phyloP scores from a whole-genome alignment of 495 filamentous ascomycete species.

The Penicillium robsamsonii region DNA sequence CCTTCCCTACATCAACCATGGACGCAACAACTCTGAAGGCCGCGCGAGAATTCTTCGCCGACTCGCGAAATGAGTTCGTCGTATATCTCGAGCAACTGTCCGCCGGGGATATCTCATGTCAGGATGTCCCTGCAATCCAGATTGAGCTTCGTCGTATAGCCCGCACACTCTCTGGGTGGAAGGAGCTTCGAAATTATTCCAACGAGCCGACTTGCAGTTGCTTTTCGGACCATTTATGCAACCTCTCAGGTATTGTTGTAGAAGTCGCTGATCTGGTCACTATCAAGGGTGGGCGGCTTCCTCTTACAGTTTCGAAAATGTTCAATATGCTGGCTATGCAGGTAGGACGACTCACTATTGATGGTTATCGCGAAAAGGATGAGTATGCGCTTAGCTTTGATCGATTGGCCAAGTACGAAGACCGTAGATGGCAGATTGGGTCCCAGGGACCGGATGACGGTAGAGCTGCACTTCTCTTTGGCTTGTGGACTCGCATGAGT shows the following conservation, averaged over 20 bases:
- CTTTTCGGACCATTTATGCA: neutral
- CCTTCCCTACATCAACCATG: neutral
- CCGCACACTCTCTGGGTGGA: neutral
- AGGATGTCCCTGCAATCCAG: neutral
- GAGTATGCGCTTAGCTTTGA: neutral
- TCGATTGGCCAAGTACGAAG: neutral
- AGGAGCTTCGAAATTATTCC: neutral
- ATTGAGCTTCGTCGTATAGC: neutral
- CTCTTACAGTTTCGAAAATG: neutral
- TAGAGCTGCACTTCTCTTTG: neutral
- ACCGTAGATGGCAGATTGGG: neutral
- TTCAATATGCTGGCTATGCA: conserved; percentile 3
- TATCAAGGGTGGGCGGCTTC: neutral
- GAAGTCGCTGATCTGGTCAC: neutral
- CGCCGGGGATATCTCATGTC: neutral
- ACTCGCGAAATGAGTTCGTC: neutral
- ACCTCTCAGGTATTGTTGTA: neutral
- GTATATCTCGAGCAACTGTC: neutral
- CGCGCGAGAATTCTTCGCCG: neutral
- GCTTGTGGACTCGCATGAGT: conserved; percentile 3
- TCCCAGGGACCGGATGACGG: conserved; percentile 3
- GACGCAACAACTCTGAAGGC: neutral
- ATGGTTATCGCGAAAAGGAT: neutral
- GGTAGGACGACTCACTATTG: neutral
- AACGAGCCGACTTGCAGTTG: neutral